These are phyloP conservation scores for Hypericum perforatum DNA, from an alignment of 345 rosid species.

Conservation along the genomic window DNA sequence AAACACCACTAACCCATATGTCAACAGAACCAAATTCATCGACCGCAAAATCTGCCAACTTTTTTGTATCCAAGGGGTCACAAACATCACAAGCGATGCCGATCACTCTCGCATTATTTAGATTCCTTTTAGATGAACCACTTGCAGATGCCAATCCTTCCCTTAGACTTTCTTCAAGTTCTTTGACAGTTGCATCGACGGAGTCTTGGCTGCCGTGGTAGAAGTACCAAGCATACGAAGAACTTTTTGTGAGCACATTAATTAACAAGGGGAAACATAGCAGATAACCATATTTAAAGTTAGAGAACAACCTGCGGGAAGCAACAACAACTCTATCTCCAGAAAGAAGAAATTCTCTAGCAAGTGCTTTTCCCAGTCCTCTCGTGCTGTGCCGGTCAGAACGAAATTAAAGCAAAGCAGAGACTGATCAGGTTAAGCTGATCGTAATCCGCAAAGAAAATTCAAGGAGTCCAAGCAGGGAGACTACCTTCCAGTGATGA, in stretches of 20 bases:
- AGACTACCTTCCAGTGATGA: constrained; percentile 81
- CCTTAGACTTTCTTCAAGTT: constrained; percentile 68
- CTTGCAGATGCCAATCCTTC: constrained; percentile 43
- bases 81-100: constrained; percentile 91
- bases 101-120: constrained; percentile 56
- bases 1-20: constrained; percentile 71
- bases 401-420: constrained; percentile 11
- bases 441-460: not conserved
- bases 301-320: constrained; percentile 59
- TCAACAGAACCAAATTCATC: constrained; percentile 67
- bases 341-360: constrained; percentile 88
- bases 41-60: constrained; percentile 61
- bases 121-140: constrained; percentile 35
- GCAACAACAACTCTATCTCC: constrained; percentile 84
- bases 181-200: constrained; percentile 62
- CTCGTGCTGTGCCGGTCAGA: constrained; percentile 49
- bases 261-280: not conserved
- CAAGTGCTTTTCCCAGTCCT: constrained; percentile 95
- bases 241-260: constrained; percentile 10
- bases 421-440: not conserved
- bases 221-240: constrained; percentile 9
- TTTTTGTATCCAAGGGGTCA: constrained; percentile 52
- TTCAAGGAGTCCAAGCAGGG: constrained; percentile 1
- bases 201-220: constrained; percentile 54
- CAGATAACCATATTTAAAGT: not conserved